Percentiles rank a stretch among this genome's conserved stretches.
phyloP scores from a whole-genome alignment of 2,329 filamentous ascomycete genomes.

The Elsinoe ampelina region DNA sequence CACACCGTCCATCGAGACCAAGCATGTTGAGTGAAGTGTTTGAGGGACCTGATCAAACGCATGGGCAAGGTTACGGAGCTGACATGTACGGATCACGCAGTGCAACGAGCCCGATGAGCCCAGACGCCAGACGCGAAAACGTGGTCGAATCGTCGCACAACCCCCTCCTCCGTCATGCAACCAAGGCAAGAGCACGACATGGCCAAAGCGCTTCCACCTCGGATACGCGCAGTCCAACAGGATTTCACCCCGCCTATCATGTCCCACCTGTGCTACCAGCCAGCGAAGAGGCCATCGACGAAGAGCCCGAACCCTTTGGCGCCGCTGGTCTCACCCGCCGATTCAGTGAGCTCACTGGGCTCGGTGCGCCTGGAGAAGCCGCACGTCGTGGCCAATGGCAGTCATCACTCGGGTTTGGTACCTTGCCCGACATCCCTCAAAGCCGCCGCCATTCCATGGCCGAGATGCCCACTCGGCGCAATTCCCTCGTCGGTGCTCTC shows the following conservation, averaged over 20 bases:
- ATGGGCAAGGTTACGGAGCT: background rate
- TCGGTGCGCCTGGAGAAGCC: conserved; percentile 37
- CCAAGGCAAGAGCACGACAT: conserved; percentile 27
- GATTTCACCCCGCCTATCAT: conserved; percentile 11
- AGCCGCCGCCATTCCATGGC: conserved; percentile 74
- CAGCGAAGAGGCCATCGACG: conserved; percentile 13
- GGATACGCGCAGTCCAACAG: conserved; percentile 15
- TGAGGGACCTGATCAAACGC: background rate
- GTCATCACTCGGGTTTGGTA: conserved; percentile 57
- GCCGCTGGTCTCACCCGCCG: conserved; percentile 12
- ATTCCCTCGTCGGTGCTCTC: conserved; percentile 24
- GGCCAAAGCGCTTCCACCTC: conserved; percentile 12
- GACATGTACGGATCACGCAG: background rate
- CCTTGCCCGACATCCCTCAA: conserved; percentile 54
- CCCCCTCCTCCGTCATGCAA: conserved; percentile 28
- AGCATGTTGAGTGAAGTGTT: conserved; percentile 21
- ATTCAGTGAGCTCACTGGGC: conserved; percentile 11
- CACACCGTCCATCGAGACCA: conserved; percentile 16
- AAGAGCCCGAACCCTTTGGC: background rate
- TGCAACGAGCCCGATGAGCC: conserved; percentile 12
- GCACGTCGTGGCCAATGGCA: conserved; percentile 49
- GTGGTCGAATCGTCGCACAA: conserved; percentile 13
- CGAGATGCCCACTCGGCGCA: conserved; percentile 31
- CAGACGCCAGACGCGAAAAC: conserved; percentile 10
- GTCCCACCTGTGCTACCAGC: background rate